Conservation (phyloP, 176 grass and related monocot genomes). For the Aegilops longissima region DNA sequence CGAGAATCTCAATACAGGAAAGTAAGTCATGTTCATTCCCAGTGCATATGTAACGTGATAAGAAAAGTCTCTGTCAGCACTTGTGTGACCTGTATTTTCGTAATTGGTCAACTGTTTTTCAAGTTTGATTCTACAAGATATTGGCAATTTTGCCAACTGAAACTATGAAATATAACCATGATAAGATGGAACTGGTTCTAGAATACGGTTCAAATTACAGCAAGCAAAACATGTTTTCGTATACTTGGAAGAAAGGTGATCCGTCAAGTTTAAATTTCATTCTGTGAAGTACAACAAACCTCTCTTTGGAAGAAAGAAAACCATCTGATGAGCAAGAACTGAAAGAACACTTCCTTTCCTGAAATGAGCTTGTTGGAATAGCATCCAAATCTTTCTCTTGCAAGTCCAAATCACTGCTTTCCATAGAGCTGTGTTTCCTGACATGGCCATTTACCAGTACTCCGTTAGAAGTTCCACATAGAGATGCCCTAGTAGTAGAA, state of each 20-base stretch:
- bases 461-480: conserved; percentile 18
- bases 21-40: background rate
- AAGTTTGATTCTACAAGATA: background rate
- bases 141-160: background rate
- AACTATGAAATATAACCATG: background rate
- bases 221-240: background rate
- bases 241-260: conserved; percentile 9
- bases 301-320: conserved; percentile 51
- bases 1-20: background rate
- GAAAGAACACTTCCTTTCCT: conserved; percentile 62
- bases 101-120: background rate
- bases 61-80: background rate
- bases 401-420: conserved; percentile 34
- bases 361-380: conserved; percentile 27
- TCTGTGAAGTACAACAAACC: conserved; percentile 36
- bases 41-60: background rate
- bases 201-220: conserved; percentile 9
- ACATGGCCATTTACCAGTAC: conserved; percentile 3
- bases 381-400: conserved; percentile 44
- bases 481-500: conserved; percentile 34
- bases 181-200: background rate
- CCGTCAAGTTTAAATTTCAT: background rate
- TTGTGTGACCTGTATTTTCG: background rate
- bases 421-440: conserved; percentile 24
- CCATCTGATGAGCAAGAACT: conserved; percentile 68